These are phyloP conservation scores for Eucalyptus erythrocorys DNA, from an alignment of 345 rosid species.

Conservation along the genomic window DNA sequence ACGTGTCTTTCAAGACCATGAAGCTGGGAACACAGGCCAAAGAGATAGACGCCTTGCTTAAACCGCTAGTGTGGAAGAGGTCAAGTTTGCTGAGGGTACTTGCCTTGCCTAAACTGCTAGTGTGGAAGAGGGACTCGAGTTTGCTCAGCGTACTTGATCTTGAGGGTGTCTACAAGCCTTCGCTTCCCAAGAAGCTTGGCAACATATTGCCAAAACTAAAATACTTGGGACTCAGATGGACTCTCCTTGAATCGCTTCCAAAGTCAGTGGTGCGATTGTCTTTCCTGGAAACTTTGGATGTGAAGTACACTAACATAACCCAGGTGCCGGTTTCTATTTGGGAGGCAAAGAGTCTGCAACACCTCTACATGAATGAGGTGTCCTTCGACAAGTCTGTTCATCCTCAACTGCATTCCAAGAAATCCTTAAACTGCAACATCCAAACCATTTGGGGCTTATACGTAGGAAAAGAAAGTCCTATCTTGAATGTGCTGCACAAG, in stretches of 20 bases:
- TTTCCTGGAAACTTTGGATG: constrained; percentile 22
- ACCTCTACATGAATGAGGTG: constrained; percentile 9
- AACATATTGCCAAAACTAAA: not conserved
- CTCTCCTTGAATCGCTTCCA: constrained; percentile 11
- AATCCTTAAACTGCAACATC: not conserved
- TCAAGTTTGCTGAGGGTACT: constrained; percentile 1
- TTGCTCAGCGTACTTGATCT: constrained; percentile 18
- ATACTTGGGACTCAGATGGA: constrained; percentile 19
- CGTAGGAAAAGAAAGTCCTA: not conserved
- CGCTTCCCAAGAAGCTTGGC: constrained; percentile 6
- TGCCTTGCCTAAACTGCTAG: not conserved
- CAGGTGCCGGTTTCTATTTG: constrained; percentile 7
- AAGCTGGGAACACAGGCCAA: not conserved
- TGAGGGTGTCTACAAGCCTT: constrained; percentile 16
- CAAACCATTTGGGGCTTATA: constrained; percentile 15
- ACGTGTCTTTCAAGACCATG: not conserved
- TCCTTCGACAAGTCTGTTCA: not conserved
- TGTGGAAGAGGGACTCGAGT: not conserved
- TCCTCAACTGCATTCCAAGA: not conserved
- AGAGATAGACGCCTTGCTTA: not conserved
- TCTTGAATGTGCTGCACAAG: not conserved
- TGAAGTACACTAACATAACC: constrained; percentile 21
- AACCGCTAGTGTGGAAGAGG: not conserved
- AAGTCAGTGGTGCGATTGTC: constrained; percentile 1
- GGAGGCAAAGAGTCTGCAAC: not conserved